Conservation (phyloP, 192 early-diverging fungal genomes). For the Mortierella hygrophila region DNA sequence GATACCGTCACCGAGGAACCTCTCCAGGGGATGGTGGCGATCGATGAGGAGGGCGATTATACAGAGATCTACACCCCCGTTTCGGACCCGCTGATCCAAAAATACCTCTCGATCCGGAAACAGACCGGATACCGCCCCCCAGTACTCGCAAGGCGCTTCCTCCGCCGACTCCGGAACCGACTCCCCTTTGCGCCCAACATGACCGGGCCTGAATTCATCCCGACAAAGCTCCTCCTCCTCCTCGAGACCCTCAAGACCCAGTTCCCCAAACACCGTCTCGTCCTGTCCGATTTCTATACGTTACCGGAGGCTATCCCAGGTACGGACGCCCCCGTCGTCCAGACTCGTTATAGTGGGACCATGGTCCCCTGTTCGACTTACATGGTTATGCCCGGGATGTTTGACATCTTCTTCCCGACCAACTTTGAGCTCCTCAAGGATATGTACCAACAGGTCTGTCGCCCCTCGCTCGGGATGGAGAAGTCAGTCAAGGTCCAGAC, state of each 20-base stretch:
- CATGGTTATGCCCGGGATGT: slow-evolving; percentile 97
- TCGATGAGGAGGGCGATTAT: slow-evolving; percentile 86
- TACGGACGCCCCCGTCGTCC: slow-evolving; percentile 92
- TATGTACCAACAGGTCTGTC: slow-evolving; percentile 81
- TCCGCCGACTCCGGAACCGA: slow-evolving; percentile 66
- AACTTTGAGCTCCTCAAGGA: slow-evolving; percentile 89
- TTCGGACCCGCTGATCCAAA: slow-evolving; percentile 79
- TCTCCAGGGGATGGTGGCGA: slow-evolving; percentile 85
- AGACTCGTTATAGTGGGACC: slow-evolving; percentile 88
- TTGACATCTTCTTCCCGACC: slow-evolving; percentile 99
- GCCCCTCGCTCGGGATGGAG: slow-evolving; percentile 52
- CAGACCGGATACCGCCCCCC: slow-evolving; percentile 75
- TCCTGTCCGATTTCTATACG: slow-evolving; percentile 90
- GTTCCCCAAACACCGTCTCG: slow-evolving; percentile 90
- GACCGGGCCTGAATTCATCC: slow-evolving; percentile 89
- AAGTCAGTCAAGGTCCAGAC: slow-evolving; percentile 70
- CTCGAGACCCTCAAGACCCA: slow-evolving; percentile 80
- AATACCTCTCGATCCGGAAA: slow-evolving; percentile 75
- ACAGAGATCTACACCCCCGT: slow-evolving; percentile 88
- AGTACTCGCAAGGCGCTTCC: slow-evolving; percentile 59
- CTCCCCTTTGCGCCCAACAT: slow-evolving; percentile 92
- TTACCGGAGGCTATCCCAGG: slow-evolving; percentile 89
- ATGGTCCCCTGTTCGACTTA: slow-evolving; percentile 98
- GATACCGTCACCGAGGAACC: slow-evolving; percentile 79
- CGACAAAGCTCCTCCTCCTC: slow-evolving; percentile 83